Evolutionary conservation across 2,329 filamentous ascomycete species (phyloP).

Genomic region (Fusarium staphyleae): DNA sequence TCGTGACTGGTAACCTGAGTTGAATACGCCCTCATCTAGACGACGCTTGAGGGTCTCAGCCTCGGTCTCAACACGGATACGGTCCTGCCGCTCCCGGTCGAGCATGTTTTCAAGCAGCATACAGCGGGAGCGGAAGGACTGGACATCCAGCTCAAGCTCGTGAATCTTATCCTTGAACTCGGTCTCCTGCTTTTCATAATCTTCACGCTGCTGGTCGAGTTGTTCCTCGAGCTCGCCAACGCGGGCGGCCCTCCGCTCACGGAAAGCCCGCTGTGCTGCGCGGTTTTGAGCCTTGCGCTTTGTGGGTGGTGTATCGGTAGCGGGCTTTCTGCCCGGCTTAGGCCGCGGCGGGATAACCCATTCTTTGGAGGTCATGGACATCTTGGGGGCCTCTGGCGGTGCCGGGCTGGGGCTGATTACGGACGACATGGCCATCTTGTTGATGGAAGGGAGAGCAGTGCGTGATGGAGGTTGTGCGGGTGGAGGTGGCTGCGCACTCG

Average conservation of each 20-base stretch:
- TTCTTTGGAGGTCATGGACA: slow-evolving; percentile 78
- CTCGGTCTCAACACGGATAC: slow-evolving; percentile 53
- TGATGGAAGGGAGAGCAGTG: slow-evolving; percentile 48
- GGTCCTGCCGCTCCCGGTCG: slow-evolving; percentile 62
- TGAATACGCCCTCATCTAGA: slow-evolving; percentile 41
- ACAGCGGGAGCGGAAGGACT: slow-evolving; percentile 69
- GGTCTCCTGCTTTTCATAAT: slow-evolving; percentile 63
- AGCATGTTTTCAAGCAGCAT: slow-evolving; percentile 69
- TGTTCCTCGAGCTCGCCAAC: slow-evolving; percentile 78
- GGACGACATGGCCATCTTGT: slow-evolving; percentile 58
- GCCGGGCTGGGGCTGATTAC: slow-evolving; percentile 52
- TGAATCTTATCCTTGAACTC: slow-evolving; percentile 65
- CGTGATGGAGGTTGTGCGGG: slow-evolving; percentile 43
- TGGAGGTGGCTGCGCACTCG: slow-evolving; percentile 40
- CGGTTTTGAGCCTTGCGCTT: slow-evolving; percentile 96
- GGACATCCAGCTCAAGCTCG: slow-evolving; percentile 69
- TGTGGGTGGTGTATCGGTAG: slow-evolving; percentile 89
- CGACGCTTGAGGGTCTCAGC: slow-evolving; percentile 47
- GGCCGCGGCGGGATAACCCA: slow-evolving; percentile 85
- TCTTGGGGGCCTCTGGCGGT: slow-evolving; percentile 53
- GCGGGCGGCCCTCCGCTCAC: slow-evolving; percentile 83
- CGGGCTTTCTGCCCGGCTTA: slow-evolving; percentile 92
- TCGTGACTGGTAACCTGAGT: slow-evolving; percentile 38
- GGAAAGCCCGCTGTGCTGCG: slow-evolving; percentile 87
- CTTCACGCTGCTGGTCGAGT: slow-evolving; percentile 66